Percentiles rank a stretch among this genome's conserved stretches.
phyloP scores from a whole-genome alignment of 768 basidiomycete species.

The Suillus alpinus region DNA sequence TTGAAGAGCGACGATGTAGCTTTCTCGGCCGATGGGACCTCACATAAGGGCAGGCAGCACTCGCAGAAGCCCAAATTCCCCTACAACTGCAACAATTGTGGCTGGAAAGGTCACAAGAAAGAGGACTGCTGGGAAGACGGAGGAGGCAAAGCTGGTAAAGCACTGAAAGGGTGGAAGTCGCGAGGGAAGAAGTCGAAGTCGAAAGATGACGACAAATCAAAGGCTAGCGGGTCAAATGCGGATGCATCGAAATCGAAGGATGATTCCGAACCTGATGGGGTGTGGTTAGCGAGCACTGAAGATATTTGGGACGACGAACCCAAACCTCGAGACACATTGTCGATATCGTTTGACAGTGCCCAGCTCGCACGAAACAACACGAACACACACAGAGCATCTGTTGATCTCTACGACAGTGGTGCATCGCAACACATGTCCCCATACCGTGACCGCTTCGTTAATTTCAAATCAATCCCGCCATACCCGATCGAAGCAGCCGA shows the following conservation, averaged over 20 bases:
- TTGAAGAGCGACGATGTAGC: background rate
- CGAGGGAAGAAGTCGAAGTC: background rate
- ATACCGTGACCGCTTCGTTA: background rate
- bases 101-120: background rate
- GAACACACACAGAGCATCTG: background rate
- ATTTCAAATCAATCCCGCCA: background rate
- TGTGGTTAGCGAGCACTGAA: background rate
- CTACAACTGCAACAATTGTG: constrained; percentile 3
- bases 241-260: background rate
- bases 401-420: background rate
- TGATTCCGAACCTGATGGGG: background rate
- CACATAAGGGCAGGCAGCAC: background rate
- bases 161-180: background rate
- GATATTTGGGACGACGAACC: background rate
- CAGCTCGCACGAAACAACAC: no score
- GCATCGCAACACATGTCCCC: constrained; percentile 5
- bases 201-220: background rate
- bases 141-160: constrained; percentile 2
- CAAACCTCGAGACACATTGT: no score
- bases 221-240: background rate
- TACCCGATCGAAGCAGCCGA: background rate
- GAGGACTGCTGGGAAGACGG: constrained; percentile 14
- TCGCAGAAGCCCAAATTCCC: background rate
- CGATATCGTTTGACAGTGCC: no score
- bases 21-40: background rate